Evolutionary conservation across 1,139 yeast genomes (phyloP), one percentile per base, ranked within the genome.

Genomic region (Trichomonascaceae sp.): DNA sequence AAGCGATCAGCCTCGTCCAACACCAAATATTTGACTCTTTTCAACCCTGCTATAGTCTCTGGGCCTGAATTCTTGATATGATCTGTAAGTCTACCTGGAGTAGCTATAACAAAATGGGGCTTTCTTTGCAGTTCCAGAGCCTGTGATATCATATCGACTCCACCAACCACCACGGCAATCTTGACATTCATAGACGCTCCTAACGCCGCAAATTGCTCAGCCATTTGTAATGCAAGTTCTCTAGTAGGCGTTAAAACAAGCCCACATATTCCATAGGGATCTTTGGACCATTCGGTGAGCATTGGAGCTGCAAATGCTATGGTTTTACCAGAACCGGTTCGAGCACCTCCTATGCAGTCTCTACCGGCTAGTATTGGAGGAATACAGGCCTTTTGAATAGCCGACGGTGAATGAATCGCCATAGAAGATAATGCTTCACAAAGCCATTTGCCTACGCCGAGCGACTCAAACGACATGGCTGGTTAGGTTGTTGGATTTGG

Each of bases 251-350:
- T 95, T 55, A 93, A 72, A 1, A 93, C 79, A 3, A 93, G 72
- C 5, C 98, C 99, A 71, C 78, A 95, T 50, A 93, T 85, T 1
- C 98, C 99, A 69, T 79, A 80, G 0, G 99, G 99, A 65, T 95
- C 99, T 62, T 84, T 86, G 0, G 97, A 87, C 97, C 99, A 93
- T 64, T 84, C 79, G 1, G 95, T 83, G 54, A 93, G 74, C 90
- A 93, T 93, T 1, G 99, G 99, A 22, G 91, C 95, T 0, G 95
- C 98, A 77, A 93, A 93, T 0, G 99, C 96, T 38, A 95, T 85
- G 2, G 99, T 93, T 68, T 93, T 93, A 79, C 99, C 99, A 36
- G 95, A 85, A 72, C 99, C 99, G 0, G 99, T 93, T 70, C 87
- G 87, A 46, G 99, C 99, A 43, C 99, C 99, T 52, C 99, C 99